Evolutionary conservation across 495 filamentous ascomycete species (phyloP).

Genomic region (Daldinia childiae): DNA sequence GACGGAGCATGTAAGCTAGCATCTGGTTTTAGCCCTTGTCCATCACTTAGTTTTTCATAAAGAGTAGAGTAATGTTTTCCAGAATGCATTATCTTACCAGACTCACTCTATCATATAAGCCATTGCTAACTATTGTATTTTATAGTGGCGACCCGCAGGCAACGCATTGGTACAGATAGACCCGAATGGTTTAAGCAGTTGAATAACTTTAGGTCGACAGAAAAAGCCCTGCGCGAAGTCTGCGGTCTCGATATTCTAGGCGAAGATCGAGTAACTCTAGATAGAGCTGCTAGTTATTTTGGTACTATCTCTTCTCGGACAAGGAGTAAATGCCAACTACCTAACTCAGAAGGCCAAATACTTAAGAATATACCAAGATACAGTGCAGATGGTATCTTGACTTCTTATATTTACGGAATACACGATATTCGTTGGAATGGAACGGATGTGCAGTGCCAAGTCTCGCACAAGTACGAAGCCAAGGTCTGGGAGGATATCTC

Average conservation of each 20-base stretch:
- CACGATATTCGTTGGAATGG: slow-evolving; percentile 5
- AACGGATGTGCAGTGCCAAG: neutral
- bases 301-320: neutral
- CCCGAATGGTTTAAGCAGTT: slow-evolving; percentile 19
- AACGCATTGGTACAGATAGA: neutral
- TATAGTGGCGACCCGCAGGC: neutral
- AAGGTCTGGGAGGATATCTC: slow-evolving; percentile 6
- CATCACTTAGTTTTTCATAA: neutral
- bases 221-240: neutral
- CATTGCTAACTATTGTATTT: neutral
- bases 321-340: neutral
- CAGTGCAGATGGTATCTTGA: slow-evolving; percentile 9
- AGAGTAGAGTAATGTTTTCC: too few relatives aligned
- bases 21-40: neutral
- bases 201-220: neutral
- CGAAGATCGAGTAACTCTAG: neutral
- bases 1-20: slow-evolving; percentile 6
- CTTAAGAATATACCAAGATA: neutral
- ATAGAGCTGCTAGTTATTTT: neutral
- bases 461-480: neutral
- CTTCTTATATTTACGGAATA: neutral
- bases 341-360: neutral
- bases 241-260: slow-evolving; percentile 3
- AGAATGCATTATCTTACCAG: too few relatives aligned
- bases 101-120: neutral